phyloP scores from a whole-genome alignment of 129 eudicot species.

The Flaveria robusta region DNA sequence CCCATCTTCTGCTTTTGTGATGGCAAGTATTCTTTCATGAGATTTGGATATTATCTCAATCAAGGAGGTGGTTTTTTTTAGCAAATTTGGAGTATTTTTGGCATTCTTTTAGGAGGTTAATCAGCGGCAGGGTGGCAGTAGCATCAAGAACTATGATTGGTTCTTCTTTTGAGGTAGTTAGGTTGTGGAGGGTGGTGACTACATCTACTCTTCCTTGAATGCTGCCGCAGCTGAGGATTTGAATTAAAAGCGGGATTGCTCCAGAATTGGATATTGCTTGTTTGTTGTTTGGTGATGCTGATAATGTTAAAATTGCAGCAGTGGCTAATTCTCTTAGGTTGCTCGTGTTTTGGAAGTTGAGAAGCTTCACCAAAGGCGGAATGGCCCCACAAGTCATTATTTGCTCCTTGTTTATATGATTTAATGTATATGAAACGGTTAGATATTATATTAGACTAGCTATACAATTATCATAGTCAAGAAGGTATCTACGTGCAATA shows the following conservation, averaged over 20 bases:
- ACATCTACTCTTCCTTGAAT: constrained; percentile 78
- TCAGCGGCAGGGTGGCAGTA: constrained; percentile 59
- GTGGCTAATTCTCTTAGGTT: constrained; percentile 67
- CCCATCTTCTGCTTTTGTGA: constrained; percentile 52
- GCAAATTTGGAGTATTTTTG: constrained; percentile 75
- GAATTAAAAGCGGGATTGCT: constrained; percentile 58
- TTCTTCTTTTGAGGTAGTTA: constrained; percentile 45
- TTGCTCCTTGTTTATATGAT: constrained; percentile 70
- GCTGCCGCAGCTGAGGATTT: constrained; percentile 60
- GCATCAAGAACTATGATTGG: constrained; percentile 47
- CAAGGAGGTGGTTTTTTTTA: constrained; percentile 68
- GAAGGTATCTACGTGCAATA: background rate
- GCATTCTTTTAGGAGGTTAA: constrained; percentile 72
- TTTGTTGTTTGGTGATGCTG: constrained; percentile 67
- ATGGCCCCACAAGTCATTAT: constrained; percentile 73
- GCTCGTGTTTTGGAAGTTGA: constrained; percentile 42
- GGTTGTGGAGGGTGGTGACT: constrained; percentile 73
- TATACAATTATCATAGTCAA: background rate
- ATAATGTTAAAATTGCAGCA: constrained; percentile 72
- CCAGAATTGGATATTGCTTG: constrained; percentile 59
- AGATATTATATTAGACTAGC: constrained; percentile 3
- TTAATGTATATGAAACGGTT: background rate
- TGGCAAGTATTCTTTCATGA: constrained; percentile 57
- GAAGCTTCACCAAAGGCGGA: constrained; percentile 71
- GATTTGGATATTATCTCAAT: constrained; percentile 53